Base-by-base conservation (phyloP, 495 filamentous ascomycete genomes). In the Trichoderma gamsii region DNA sequence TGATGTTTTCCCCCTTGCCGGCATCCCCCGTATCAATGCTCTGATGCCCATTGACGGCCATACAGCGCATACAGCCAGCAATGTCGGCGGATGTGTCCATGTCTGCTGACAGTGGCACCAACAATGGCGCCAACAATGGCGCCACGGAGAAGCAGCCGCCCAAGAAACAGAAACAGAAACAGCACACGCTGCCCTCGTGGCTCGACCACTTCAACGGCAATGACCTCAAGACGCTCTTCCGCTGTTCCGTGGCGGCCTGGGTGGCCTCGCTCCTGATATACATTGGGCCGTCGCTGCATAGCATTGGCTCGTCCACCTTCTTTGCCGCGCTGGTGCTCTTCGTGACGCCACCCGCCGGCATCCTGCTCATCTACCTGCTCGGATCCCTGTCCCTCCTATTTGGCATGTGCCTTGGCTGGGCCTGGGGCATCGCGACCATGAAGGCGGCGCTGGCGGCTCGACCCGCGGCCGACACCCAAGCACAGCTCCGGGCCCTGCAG, bases 121-220 rank as follows among this genome's bases (percentile, higher is more conserved):
- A 32, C 25, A 32, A 13, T 61, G 56, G 27, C 23, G 56, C 56
- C 56, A 25, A 32, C 25, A 32, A 13, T 61, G 56, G 25, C 56
- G 29, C 56, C 11, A 32, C 7, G 25, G 15, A 61, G 27, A 16
- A 27, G 4, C 23, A 52, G 9, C 1, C 49, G 8, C 21, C 56
- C 21, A 23, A 18, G 13, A 63, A 46, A n/a, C n/a, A n/a, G n/a
- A n/a, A n/a, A n/a, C n/a, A n/a, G n/a, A n/a, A n/a, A n/a, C n/a
- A n/a, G 35, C 16, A 72, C 38, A 76, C 73, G 44, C 51, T 81
- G 63, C 80, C 80, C 3, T 66, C 69, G 29, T 80, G 73, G 69
- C 71, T 81, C 25, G 75, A 81, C 66, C 80, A 82, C 67, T 81
- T 81, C 77, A 81, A 80, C 72, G 75, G 69, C 7, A 78, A 76